Base-by-base conservation (phyloP, 495 filamentous ascomycete genomes). In the Lasiosphaeria miniovina region DNA sequence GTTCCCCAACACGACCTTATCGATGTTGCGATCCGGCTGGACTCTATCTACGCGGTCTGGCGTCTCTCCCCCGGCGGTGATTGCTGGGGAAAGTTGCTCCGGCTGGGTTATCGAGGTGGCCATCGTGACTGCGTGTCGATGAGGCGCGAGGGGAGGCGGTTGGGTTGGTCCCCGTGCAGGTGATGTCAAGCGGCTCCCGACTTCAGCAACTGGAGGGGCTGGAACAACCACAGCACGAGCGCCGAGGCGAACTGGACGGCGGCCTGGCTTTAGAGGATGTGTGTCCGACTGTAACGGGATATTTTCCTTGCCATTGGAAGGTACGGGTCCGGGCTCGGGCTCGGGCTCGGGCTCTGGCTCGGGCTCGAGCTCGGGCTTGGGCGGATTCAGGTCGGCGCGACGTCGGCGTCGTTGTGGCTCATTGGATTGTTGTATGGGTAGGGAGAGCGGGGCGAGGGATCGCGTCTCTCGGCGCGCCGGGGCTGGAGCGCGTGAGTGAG, bases 1-100 rank as follows among this genome's bases (percentile, higher is more conserved):
- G 62, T 88, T 81, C 4, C 90, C 90, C 55, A 94, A 76, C 52
- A 91, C 82, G 49, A 94, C 87, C 66, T 86, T 84, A 60, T 89
- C 83, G 59, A 92, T 82, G 68, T 88, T 90, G 55, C 85, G 83
- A 61, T 85, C 82, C 6, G 75, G 55, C 34, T 58, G 63, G 6
- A 41, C 50, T 32, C 43, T n/a, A 14, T 36, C 55, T 53, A 46
- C 38, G 45, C 35, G 46, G 32, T 52, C 52, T 40, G 66, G 63
- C 24, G 67, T 65, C 3, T 60, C 60, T 49, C 63, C 54, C 15
- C 62, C 60, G 49, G 63, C 54, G 14, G 62, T 61, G 45, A 51
- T 5, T 14, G 35, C 17, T 8, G 31, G 6, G 63, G 33, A 34
- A 36, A 57, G 65, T 24, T 69, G 62, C 33, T 32, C 11, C 1